Base-by-base conservation (phyloP, 2,329 filamentous ascomycete genomes). In the Colletotrichum spaethianum region DNA sequence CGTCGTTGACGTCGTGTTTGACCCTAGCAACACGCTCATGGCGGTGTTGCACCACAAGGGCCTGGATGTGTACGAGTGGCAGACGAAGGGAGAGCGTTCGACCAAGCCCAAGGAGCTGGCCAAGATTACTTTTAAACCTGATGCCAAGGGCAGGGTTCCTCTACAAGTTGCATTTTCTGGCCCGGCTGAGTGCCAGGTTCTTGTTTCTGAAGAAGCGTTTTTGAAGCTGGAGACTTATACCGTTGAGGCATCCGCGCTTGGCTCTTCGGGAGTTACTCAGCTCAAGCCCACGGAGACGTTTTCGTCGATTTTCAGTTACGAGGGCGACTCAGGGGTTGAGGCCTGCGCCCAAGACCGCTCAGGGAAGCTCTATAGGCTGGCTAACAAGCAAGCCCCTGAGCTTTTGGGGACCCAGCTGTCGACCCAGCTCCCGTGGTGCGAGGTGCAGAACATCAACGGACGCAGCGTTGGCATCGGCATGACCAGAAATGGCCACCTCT, bases 401-500 rank as follows among this genome's bases (percentile, higher is more conserved):
- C 28, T 73, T 33, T 31, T 74, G 18, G 72, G 28, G 3, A 62
- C 52, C 1, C 72, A 67, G 53, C 61, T 74, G 4, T 76, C 78
- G 3, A 76, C 77, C 4, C 83, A 87, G 53, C 82, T 90, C 7
- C 88, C 89, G 0, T 90, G 87, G 86, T 85, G 84, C 44, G 86
- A 88, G 76, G 50, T 74, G 14, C 61, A 50, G 8, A 48, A 63
- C 4, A 53, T 74, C 28, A 67, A 67, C 9, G 72, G 55, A 16
- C 50, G 33, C 40, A 63, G 46, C n/a, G 80, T 88, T 4, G 85
- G 84, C 2, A 83, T 90, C 77, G 93, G 94, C 1, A 83, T 98
- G 74, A 93, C 94, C 4, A 88, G 90, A 59, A 93, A 90, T 67
- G 96, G 96, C 0, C 88, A 92, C 65, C 85, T 99, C 0, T 97